phyloP scores from a whole-genome alignment of 495 filamentous ascomycete species.

The Aspergillus sparsus region DNA sequence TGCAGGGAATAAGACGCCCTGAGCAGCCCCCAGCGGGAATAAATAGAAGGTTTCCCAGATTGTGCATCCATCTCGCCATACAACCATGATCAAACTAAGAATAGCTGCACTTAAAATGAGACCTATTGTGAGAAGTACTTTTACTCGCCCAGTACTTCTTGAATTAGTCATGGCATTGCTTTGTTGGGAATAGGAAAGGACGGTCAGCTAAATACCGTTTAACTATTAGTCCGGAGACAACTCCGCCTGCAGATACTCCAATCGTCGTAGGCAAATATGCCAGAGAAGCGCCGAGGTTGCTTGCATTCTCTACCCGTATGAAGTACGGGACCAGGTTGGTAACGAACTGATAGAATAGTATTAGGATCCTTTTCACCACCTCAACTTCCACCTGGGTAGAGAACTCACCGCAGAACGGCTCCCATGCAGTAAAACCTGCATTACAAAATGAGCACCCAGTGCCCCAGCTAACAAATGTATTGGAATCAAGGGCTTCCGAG shows the following conservation, averaged over 20 bases:
- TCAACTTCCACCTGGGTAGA: not conserved
- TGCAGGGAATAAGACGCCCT: conserved; percentile 32
- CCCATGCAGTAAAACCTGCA: conserved; percentile 21
- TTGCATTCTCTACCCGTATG: conserved; percentile 25
- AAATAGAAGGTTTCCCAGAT: conserved; percentile 25
- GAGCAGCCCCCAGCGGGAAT: conserved; percentile 26
- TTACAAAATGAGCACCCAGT: conserved; percentile 22
- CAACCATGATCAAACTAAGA: conserved; percentile 26
- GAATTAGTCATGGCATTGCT: not conserved
- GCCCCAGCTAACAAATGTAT: conserved; percentile 26
- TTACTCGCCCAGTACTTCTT: conserved; percentile 31
- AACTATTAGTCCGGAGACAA: conserved; percentile 31
- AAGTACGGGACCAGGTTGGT: conserved; percentile 29
- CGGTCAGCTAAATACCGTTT: conserved; percentile 25
- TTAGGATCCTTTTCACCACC: not conserved
- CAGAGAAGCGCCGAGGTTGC: conserved; percentile 22
- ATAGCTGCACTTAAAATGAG: conserved; percentile 24
- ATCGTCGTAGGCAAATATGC: conserved; percentile 14
- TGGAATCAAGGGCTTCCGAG: conserved; percentile 32
- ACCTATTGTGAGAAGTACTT: conserved; percentile 7
- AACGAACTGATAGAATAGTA: conserved; percentile 17
- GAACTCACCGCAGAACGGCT: conserved; percentile 23
- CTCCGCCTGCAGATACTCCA: conserved; percentile 27
- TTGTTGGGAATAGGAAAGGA: not conserved
- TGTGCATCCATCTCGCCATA: conserved; percentile 31